phyloP scores from a whole-genome alignment of 1,139 yeast genomes.

The Yamadazyma aaseri region DNA sequence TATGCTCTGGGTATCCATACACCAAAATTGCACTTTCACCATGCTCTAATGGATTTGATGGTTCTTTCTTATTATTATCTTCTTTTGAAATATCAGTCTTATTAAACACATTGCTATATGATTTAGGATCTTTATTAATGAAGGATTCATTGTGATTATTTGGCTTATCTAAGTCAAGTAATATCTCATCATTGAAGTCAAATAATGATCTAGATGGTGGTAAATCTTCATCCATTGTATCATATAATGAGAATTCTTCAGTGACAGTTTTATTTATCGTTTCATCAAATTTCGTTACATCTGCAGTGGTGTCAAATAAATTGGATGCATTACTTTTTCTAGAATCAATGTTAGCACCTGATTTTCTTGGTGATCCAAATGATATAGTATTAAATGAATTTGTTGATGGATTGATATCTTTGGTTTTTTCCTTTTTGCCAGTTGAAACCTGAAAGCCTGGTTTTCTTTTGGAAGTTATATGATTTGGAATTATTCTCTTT shows the following conservation, averaged over 20 bases:
- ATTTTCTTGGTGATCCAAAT: constrained; percentile 36
- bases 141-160: constrained; percentile 30
- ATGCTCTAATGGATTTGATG: constrained; percentile 23
- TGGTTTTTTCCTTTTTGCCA: constrained; percentile 17
- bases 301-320: constrained; percentile 24
- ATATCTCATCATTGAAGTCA: constrained; percentile 50
- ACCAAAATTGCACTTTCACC: constrained; percentile 71
- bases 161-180: constrained; percentile 30
- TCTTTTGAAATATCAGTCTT: constrained; percentile 13
- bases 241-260: constrained; percentile 29
- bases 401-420: constrained; percentile 12
- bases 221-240: constrained; percentile 42
- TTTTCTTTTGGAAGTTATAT: constrained; percentile 44
- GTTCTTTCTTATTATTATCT: constrained; percentile 7
- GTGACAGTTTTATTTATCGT: constrained; percentile 28
- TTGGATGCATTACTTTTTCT: constrained; percentile 17
- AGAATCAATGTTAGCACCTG: constrained; percentile 17
- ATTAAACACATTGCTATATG: constrained; percentile 46
- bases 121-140: constrained; percentile 47
- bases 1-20: constrained; percentile 83
- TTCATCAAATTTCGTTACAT: constrained; percentile 29
- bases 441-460: constrained; percentile 41
- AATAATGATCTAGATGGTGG: constrained; percentile 65
- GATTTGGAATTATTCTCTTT: constrained; percentile 60
- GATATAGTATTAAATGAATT: constrained; percentile 39